Evolutionary conservation across 768 basidiomycete species (phyloP).

Genomic region (Phlebiopsis flavidoalba): DNA sequence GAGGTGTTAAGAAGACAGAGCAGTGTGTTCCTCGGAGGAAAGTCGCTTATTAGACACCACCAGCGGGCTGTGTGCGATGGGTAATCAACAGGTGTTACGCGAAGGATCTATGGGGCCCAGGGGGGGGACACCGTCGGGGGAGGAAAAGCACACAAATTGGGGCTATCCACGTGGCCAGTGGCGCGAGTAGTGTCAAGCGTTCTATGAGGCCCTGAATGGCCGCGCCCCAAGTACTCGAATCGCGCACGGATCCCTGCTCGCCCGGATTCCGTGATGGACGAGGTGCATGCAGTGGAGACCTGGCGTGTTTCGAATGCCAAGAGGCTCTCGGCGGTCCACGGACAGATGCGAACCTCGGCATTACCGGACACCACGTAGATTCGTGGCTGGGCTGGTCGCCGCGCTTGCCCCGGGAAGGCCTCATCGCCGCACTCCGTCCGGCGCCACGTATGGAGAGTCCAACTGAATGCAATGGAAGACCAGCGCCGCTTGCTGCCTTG

Average conservation of each 20-base stretch:
- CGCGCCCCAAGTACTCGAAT: not conserved
- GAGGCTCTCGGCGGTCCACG: not conserved
- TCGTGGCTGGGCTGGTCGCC: not conserved
- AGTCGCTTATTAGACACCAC: too few species aligned
- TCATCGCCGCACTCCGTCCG: not conserved
- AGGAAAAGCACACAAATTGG: not conserved
- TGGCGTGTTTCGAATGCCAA: not conserved
- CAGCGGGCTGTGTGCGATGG: too few species aligned
- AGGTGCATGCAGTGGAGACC: not conserved
- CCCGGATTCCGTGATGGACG: not conserved
- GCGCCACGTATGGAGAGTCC: not conserved
- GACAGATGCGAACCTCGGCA: not conserved
- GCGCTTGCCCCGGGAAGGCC: too few species aligned
- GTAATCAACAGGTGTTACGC: too few species aligned
- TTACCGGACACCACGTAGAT: conserved; percentile 1
- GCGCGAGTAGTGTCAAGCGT: not conserved
- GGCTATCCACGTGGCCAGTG: not conserved
- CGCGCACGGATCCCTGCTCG: not conserved
- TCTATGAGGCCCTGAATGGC: not conserved
- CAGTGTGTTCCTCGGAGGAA: not conserved
- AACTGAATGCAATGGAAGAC: not conserved
- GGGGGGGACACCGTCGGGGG: not conserved
- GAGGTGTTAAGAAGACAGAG: not conserved
- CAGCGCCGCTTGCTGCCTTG: not conserved
- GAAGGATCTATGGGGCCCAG: too few species aligned